Percentiles rank a stretch among this genome's conserved stretches.
Conservation (phyloP, 2,329 filamentous ascomycete genomes). For the Colletotrichum viniferum region DNA sequence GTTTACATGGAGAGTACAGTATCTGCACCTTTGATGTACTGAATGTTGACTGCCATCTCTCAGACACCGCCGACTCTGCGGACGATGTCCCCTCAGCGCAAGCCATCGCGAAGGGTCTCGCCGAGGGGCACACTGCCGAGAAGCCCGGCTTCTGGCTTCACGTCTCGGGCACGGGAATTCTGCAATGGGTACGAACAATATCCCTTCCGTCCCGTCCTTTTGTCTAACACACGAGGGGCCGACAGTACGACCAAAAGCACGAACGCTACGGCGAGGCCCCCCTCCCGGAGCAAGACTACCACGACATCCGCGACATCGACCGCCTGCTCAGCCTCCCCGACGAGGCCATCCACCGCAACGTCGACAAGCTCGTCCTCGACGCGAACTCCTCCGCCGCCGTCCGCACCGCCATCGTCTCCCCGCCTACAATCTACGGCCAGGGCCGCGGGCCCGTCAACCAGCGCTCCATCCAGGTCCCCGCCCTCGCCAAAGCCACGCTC, state of each 20-base stretch:
- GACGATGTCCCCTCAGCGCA: slow-evolving; percentile 46
- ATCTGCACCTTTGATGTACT: background rate
- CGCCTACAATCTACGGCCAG: slow-evolving; percentile 56
- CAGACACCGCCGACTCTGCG: slow-evolving; percentile 54
- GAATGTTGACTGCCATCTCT: background rate
- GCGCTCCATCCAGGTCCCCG: slow-evolving; percentile 54
- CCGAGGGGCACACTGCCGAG: slow-evolving; percentile 43
- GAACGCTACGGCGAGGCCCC: slow-evolving; percentile 49
- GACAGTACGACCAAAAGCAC: slow-evolving; percentile 42
- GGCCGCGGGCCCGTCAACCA: slow-evolving; percentile 54
- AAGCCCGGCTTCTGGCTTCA: slow-evolving; percentile 56
- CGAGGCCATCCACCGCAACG: slow-evolving; percentile 64
- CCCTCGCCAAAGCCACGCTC: slow-evolving; percentile 44
- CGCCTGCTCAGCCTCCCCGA: slow-evolving; percentile 62
- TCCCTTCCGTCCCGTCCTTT: too few relatives aligned
- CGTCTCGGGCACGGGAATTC: slow-evolving; percentile 53
- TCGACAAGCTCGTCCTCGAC: slow-evolving; percentile 69
- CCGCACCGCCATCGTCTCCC: slow-evolving; percentile 50
- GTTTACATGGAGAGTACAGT: background rate
- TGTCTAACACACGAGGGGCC: background rate
- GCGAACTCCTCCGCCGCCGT: slow-evolving; percentile 39
- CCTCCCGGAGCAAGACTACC: slow-evolving; percentile 51
- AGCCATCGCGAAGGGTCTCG: slow-evolving; percentile 51
- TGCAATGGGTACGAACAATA: slow-evolving; percentile 37
- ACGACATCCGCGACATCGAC: slow-evolving; percentile 63